Base-by-base conservation (phyloP, 805 yeast genomes). In the Ogataea ramenticola region DNA sequence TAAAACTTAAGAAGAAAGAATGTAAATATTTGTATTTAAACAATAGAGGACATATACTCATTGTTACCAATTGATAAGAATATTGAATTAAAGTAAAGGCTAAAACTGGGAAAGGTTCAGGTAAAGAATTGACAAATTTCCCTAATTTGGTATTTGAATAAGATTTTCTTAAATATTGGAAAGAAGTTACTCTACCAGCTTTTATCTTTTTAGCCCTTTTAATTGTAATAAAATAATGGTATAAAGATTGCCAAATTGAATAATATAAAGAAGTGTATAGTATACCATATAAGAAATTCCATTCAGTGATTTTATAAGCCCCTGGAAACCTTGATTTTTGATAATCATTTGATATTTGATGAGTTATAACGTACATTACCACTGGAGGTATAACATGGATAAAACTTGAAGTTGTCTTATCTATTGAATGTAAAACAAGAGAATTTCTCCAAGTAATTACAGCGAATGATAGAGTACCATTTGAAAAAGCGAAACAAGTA, bases 401-500 rank as follows among this genome's bases (percentile, higher is more conserved):
- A 55, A 88, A 85, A 2, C 95, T 81, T 19, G 91, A 80, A 2
- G 98, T 93, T 15, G 90, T 87, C 62, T 91, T 91, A 51, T 91
- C 99, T 47, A 91, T 75, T 12, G 91, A 82, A 58, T 91, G 99
- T 40, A 91, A 70, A 9, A 91, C 98, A 44, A 91, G 70, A 7
- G 96, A 89, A 61, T 91, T 91, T 53, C 96, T 73, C 99, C 98
- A 91, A 0, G 96, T 86, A 37, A 91, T 80, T 20, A 91, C 96
- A 0, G 97, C 97, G 75, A 87, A 90, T 6, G 96, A 77, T 44
- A 91, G 65, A 0, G 97, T 87, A 1, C 98, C 99, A 66, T 84
- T 80, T 1, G 93, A 75, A 47, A 91, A 78, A 10, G 96, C 84
- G 63, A 86, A 90, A 51, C 95, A 88, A 2, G 91, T 75, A 15